phyloP scores from a whole-genome alignment of 805 yeast genomes.

The Pichia kluyveri region DNA sequence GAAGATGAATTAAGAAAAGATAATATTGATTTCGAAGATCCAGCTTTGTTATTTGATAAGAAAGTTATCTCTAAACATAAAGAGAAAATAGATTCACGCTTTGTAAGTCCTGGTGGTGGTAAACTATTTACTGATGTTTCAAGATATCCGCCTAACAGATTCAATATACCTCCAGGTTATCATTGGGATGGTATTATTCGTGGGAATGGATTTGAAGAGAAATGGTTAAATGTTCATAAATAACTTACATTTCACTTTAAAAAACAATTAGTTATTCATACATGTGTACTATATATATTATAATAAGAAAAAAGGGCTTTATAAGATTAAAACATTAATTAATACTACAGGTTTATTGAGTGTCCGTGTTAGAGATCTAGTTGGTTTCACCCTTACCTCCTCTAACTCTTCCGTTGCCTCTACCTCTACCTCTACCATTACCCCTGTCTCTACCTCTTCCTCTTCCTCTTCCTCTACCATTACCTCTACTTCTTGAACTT shows the following conservation, averaged over 20 bases:
- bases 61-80: slow-evolving; percentile 14
- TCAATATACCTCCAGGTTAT: slow-evolving; percentile 66
- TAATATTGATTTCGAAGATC: slow-evolving; percentile 49
- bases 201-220: slow-evolving; percentile 75
- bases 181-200: slow-evolving; percentile 93
- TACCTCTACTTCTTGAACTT: background rate
- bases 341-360: too few species aligned
- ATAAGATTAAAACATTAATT: too few species aligned
- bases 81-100: slow-evolving; percentile 3
- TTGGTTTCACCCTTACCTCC: slow-evolving; percentile 5
- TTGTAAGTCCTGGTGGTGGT: slow-evolving; percentile 35
- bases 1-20: slow-evolving; percentile 31
- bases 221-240: slow-evolving; percentile 34
- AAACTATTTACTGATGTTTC: slow-evolving; percentile 42
- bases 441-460: slow-evolving; percentile 19
- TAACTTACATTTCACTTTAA: too few species aligned
- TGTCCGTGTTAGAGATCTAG: too few species aligned
- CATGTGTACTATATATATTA: too few species aligned
- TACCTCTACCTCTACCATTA: background rate
- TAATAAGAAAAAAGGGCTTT: too few species aligned
- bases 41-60: slow-evolving; percentile 41
- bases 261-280: too few species aligned
- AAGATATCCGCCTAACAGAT: slow-evolving; percentile 56
- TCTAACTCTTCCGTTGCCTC: slow-evolving; percentile 13
- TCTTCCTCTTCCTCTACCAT: slow-evolving; percentile 7